Conservation (phyloP, 2,329 filamentous ascomycete species). For the Fusarium pilosicola region DNA sequence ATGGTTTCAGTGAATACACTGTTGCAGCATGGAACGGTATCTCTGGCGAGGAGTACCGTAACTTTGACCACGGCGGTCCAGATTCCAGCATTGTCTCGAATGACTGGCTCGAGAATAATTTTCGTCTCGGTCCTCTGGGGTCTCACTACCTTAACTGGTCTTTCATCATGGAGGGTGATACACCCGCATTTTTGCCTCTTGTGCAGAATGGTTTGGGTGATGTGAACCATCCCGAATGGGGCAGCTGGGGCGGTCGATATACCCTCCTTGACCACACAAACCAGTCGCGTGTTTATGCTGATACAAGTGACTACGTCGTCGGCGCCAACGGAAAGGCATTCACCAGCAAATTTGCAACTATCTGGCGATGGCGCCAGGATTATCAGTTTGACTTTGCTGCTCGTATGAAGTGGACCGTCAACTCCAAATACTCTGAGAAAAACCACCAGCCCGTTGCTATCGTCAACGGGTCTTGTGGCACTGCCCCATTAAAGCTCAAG, state of each 20-base stretch:
- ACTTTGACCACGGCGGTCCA: slow-evolving; percentile 17
- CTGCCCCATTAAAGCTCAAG: background rate
- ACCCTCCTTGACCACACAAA: slow-evolving; percentile 1
- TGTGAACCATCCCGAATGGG: slow-evolving; percentile 16
- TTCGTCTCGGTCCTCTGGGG: slow-evolving; percentile 3
- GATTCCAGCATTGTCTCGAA: background rate
- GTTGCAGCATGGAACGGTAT: slow-evolving; percentile 67
- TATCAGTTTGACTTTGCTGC: slow-evolving; percentile 26
- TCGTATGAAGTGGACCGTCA: slow-evolving; percentile 17
- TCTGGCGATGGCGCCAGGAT: slow-evolving; percentile 18
- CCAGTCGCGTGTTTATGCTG: background rate
- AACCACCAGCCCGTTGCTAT: background rate
- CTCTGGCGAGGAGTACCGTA: slow-evolving; percentile 1
- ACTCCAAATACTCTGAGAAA: background rate
- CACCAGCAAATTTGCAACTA: slow-evolving; percentile 14
- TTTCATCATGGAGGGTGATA: slow-evolving; percentile 24
- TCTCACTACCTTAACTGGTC: slow-evolving; percentile 8
- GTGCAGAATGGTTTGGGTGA: slow-evolving; percentile 3
- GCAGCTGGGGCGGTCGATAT: slow-evolving; percentile 19
- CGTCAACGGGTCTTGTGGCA: background rate
- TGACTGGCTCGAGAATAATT: slow-evolving; percentile 5
- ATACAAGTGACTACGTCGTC: slow-evolving; percentile 3
- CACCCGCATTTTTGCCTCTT: background rate
- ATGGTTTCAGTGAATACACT: slow-evolving; percentile 65
- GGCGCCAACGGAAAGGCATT: slow-evolving; percentile 2